phyloP scores from a whole-genome alignment of 257 asterid genomes.

The Capsicum baccatum region DNA sequence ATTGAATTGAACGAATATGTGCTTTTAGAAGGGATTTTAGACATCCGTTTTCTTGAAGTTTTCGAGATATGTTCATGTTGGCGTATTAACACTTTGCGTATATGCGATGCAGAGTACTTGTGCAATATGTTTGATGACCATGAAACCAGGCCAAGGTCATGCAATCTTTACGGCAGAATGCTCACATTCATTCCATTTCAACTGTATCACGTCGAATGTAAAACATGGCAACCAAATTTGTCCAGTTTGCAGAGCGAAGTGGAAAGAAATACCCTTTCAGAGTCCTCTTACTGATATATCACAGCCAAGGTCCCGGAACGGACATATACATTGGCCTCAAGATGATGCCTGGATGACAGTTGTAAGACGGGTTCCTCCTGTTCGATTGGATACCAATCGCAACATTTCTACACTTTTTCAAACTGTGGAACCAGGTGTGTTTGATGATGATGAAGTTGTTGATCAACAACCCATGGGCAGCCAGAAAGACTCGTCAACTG shows the following conservation, averaged over 20 bases:
- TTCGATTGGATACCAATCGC: constrained; percentile 40
- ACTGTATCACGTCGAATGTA: constrained; percentile 80
- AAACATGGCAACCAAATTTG: constrained; percentile 83
- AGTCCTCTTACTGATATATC: constrained; percentile 46
- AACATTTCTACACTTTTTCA: constrained; percentile 38
- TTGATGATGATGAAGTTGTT: constrained; percentile 75
- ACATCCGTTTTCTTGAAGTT: background rate
- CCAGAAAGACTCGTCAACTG: constrained; percentile 35
- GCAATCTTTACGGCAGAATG: constrained; percentile 98
- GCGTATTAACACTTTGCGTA: constrained; percentile 16
- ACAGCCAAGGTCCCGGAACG: constrained; percentile 45
- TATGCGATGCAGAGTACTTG: constrained; percentile 62
- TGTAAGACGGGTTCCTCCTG: constrained; percentile 55
- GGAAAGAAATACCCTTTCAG: constrained; percentile 89
- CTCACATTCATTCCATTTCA: constrained; percentile 90
- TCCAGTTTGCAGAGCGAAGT: constrained; percentile 86
- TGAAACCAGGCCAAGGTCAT: constrained; percentile 82
- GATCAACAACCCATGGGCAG: constrained; percentile 33
- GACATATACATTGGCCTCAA: constrained; percentile 48
- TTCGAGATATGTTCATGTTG: background rate
- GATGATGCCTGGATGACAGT: constrained; percentile 48
- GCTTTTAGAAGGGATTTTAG: background rate
- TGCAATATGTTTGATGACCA: constrained; percentile 73
- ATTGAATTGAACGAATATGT: background rate
- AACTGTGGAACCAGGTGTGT: constrained; percentile 60